These are phyloP conservation scores for Suillus plorans DNA, from an alignment of 768 basidiomycete species.

Conservation along the genomic window DNA sequence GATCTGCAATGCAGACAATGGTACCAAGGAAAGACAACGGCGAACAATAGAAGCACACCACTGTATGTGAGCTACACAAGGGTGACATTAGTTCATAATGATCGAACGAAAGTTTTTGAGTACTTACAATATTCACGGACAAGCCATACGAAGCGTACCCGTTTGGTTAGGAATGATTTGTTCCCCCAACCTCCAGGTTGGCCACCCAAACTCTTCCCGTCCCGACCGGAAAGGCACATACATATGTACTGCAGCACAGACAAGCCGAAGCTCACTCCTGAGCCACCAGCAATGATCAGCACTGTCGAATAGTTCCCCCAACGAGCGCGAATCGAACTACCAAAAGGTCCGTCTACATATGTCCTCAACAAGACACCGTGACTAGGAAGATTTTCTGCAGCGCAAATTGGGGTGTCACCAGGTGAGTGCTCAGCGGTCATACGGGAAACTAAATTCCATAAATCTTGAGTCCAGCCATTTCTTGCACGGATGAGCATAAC, in stretches of 20 bases:
- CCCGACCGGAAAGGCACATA: conserved; percentile 54
- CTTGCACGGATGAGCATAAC: conserved; percentile 69
- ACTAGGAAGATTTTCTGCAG: conserved; percentile 29
- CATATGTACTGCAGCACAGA: conserved; percentile 66
- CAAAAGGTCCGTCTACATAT: conserved; percentile 68
- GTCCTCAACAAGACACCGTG: conserved; percentile 54
- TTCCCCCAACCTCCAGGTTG: conserved; percentile 43
- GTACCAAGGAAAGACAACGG: conserved; percentile 58
- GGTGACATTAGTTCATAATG: background rate
- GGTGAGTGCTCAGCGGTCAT: conserved; percentile 36
- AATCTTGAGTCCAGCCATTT: conserved; percentile 63
- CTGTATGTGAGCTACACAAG: conserved; percentile 59
- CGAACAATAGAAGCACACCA: conserved; percentile 72
- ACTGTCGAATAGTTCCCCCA: conserved; percentile 63
- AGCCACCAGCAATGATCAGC: conserved; percentile 68
- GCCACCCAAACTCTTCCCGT: conserved; percentile 50
- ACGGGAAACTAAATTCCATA: conserved; percentile 55
- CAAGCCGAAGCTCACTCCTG: conserved; percentile 72
- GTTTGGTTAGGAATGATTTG: conserved; percentile 40
- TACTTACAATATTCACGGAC: conserved; percentile 71
- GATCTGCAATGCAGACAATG: conserved; percentile 50
- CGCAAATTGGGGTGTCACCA: conserved; percentile 17
- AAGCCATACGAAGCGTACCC: conserved; percentile 77
- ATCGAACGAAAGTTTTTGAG: background rate
- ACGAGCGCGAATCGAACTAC: conserved; percentile 55